Evolutionary conservation across 148 eudicot species (phyloP).

Genomic region (Diospyros kaki): DNA sequence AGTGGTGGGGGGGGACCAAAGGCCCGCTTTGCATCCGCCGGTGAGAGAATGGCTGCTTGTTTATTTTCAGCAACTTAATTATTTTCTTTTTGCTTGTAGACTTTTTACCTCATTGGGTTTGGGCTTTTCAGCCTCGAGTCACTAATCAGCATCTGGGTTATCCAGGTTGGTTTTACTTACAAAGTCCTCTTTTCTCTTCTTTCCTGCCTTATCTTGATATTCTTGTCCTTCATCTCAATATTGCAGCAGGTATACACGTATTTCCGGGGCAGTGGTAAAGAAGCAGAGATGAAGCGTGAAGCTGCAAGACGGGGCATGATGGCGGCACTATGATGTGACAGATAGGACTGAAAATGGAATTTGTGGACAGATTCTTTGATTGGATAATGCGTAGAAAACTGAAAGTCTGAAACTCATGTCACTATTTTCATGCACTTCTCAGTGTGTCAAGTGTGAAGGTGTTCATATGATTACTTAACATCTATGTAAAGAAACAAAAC

Average conservation of each 20-base stretch:
- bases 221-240: not conserved
- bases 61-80: slow-evolving; percentile 7
- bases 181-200: not conserved
- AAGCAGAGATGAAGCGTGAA: slow-evolving; percentile 49
- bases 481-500: not conserved
- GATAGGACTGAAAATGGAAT: not conserved
- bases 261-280: slow-evolving; percentile 65
- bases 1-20: no score
- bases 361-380: slow-evolving; percentile 5
- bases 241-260: slow-evolving; percentile 65
- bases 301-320: slow-evolving; percentile 52
- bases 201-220: not conserved
- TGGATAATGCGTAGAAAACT: slow-evolving; percentile 7
- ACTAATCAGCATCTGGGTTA: slow-evolving; percentile 64
- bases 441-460: not conserved
- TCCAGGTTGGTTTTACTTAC: slow-evolving; percentile 37
- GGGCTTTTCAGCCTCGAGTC: slow-evolving; percentile 49
- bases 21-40: no score
- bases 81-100: slow-evolving; percentile 25
- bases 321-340: slow-evolving; percentile 41
- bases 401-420: not conserved
- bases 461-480: not conserved
- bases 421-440: not conserved
- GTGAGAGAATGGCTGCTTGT: not conserved
- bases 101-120: slow-evolving; percentile 55